phyloP scores from a whole-genome alignment of 148 eudicot genomes.

The Cornus kousa region DNA sequence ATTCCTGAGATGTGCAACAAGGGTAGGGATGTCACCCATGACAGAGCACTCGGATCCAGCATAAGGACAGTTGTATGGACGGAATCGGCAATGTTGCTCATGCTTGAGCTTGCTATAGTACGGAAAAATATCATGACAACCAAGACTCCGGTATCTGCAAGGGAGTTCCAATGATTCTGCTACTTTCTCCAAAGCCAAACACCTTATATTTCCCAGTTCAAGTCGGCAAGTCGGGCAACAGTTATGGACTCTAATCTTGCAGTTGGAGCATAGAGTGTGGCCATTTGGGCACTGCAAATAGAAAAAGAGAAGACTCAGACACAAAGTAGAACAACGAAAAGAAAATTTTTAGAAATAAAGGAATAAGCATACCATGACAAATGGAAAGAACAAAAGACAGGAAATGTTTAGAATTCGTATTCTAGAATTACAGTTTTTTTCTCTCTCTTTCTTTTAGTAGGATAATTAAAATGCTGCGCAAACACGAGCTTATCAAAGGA shows the following conservation, averaged over 20 bases:
- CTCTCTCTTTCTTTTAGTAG: too few species aligned
- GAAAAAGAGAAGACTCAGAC: slow-evolving; percentile 5
- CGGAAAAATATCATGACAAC: slow-evolving; percentile 49
- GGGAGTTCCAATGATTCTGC: slow-evolving; percentile 60
- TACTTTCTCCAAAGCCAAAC: slow-evolving; percentile 55
- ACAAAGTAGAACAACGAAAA: not conserved
- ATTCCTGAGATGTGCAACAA: slow-evolving; percentile 51
- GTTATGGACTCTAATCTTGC: slow-evolving; percentile 44
- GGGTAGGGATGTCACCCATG: slow-evolving; percentile 44
- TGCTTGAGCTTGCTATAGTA: slow-evolving; percentile 53
- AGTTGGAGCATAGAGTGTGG: slow-evolving; percentile 55
- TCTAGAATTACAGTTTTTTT: too few species aligned
- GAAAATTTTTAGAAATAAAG: not conserved
- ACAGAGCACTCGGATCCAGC: slow-evolving; percentile 66
- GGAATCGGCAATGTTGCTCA: slow-evolving; percentile 44
- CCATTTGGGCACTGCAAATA: slow-evolving; percentile 54
- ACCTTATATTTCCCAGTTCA: slow-evolving; percentile 57
- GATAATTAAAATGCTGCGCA: too few species aligned
- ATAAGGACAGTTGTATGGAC: slow-evolving; percentile 60
- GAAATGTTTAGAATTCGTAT: too few species aligned
- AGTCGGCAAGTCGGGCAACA: slow-evolving; percentile 51
- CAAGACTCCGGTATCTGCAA: slow-evolving; percentile 43
- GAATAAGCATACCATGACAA: not conserved
- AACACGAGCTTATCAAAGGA: too few species aligned
- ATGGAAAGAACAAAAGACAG: too few species aligned